These are phyloP conservation scores for Sambucus nigra DNA, from an alignment of 129 eudicot genomes.

Conservation along the genomic window DNA sequence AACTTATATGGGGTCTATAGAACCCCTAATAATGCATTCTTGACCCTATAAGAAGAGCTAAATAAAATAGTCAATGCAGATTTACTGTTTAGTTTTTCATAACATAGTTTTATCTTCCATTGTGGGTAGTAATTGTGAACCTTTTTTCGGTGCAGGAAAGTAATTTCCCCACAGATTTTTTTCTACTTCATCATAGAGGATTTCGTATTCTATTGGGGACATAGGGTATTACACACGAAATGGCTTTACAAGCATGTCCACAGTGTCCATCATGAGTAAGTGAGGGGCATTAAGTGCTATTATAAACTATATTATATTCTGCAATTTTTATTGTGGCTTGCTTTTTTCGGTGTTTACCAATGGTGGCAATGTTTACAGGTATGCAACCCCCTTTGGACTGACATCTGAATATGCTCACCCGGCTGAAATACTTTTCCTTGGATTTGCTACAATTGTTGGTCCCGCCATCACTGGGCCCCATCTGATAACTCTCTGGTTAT, in stretches of 20 bases:
- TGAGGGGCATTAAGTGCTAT: background rate
- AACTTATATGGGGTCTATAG: no score
- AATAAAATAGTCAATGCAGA: no score
- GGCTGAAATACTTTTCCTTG: slow-evolving; percentile 93
- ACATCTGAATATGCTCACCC: slow-evolving; percentile 99
- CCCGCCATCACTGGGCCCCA: slow-evolving; percentile 99
- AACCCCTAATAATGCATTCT: no score
- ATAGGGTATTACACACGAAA: slow-evolving; percentile 89
- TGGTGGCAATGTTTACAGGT: slow-evolving; percentile 34
- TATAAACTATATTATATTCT: background rate
- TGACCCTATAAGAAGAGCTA: no score
- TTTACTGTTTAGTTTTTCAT: no score
- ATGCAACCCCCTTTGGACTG: slow-evolving; percentile 97
- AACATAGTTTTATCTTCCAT: slow-evolving; percentile 1
- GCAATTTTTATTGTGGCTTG: background rate
- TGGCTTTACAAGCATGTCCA: slow-evolving; percentile 97
- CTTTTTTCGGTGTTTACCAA: background rate
- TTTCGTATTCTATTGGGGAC: slow-evolving; percentile 98
- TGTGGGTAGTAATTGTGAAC: slow-evolving; percentile 3
- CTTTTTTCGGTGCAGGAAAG: slow-evolving; percentile 61
- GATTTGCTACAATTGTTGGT: slow-evolving; percentile 93
- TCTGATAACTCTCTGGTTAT: slow-evolving; percentile 84
- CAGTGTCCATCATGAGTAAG: slow-evolving; percentile 98
- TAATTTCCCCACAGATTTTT: slow-evolving; percentile 63
- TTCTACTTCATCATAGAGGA: slow-evolving; percentile 95